A percentile compares a stretch with the other conserved stretches of the same genome.
These are phyloP conservation scores for Botrytis aclada DNA, from an alignment of 2,329 filamentous ascomycete genomes.

Conservation along the genomic window DNA sequence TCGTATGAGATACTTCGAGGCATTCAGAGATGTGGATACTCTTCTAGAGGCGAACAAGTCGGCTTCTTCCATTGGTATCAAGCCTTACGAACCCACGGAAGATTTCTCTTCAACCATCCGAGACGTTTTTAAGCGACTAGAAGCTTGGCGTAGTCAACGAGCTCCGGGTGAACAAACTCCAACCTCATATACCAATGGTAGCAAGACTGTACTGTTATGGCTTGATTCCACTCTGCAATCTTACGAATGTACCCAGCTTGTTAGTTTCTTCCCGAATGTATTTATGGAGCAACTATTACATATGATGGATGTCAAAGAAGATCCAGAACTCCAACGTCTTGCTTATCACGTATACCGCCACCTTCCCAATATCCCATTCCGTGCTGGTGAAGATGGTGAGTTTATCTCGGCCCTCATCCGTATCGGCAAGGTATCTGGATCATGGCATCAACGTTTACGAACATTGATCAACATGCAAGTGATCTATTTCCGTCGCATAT, in stretches of 20 bases:
- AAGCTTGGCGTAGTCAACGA: slow-evolving; percentile 83
- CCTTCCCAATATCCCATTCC: slow-evolving; percentile 90
- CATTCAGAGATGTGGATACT: slow-evolving; percentile 73
- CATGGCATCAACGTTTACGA: slow-evolving; percentile 93
- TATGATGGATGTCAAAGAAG: slow-evolving; percentile 99
- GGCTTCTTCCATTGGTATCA: slow-evolving; percentile 76
- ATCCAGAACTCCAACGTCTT: slow-evolving; percentile 88
- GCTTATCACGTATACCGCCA: slow-evolving; percentile 98
- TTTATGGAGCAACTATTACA: slow-evolving; percentile 93
- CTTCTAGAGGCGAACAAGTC: slow-evolving; percentile 76
- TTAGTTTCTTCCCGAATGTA: slow-evolving; percentile 83
- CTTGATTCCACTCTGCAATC: slow-evolving; percentile 87
- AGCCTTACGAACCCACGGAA: slow-evolving; percentile 74
- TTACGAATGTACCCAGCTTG: slow-evolving; percentile 86
- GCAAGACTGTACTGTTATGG: slow-evolving; percentile 95
- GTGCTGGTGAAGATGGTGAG: slow-evolving; percentile 75
- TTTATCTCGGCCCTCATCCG: slow-evolving; percentile 85
- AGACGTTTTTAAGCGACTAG: slow-evolving; percentile 74
- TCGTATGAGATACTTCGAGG: slow-evolving; percentile 90
- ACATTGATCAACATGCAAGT: slow-evolving; percentile 98
- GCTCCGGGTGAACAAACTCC: slow-evolving; percentile 86
- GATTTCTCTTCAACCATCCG: slow-evolving; percentile 71
- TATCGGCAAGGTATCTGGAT: slow-evolving; percentile 78
- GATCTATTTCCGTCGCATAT: slow-evolving; percentile 94
- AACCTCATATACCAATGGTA: slow-evolving; percentile 90